phyloP scores from a whole-genome alignment of 2,329 filamentous ascomycete genomes.

The Penicillium sp. region DNA sequence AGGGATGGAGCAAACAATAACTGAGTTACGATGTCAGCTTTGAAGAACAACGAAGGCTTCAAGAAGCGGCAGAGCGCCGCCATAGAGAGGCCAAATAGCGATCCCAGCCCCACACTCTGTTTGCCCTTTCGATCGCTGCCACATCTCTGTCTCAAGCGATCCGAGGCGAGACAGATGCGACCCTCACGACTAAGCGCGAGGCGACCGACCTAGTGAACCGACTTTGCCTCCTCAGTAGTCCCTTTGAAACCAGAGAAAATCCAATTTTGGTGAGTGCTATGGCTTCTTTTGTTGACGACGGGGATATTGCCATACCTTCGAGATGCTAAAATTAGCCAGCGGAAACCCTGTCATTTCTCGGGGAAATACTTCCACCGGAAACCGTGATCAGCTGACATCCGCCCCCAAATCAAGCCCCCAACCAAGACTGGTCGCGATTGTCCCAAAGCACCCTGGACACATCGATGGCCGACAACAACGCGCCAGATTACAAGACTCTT shows the following conservation, averaged over 20 bases:
- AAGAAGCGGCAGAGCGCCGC: conserved; percentile 7
- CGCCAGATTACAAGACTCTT: conserved; percentile 19
- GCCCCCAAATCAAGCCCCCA: conserved; percentile 6
- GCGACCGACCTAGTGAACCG: conserved; percentile 26
- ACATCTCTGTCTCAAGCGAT: conserved; percentile 25
- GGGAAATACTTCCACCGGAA: conserved; percentile 11
- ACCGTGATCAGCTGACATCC: conserved; percentile 11
- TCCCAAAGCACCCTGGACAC: conserved; percentile 7
- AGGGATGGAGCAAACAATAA: conserved; percentile 6
- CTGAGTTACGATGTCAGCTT: not conserved
- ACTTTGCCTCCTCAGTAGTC: conserved; percentile 8
- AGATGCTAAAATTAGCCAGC: conserved; percentile 11
- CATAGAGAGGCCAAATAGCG: conserved; percentile 1
- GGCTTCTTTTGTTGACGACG: conserved; percentile 7
- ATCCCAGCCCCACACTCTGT: conserved; percentile 4
- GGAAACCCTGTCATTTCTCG: conserved; percentile 8
- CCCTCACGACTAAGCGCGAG: conserved; percentile 33
- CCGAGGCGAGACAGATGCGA: conserved; percentile 30
- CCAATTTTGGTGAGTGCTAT: conserved; percentile 9
- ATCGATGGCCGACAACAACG: conserved; percentile 21
- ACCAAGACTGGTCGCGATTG: conserved; percentile 8
- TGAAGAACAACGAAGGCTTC: conserved; percentile 7
- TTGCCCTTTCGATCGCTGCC: not conserved
- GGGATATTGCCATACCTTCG: conserved; percentile 4
- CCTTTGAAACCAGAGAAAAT: conserved; percentile 9